A percentile compares a stretch with the other conserved stretches of the same genome.
phyloP scores from a whole-genome alignment of 805 yeast genomes.

The Pichia insulana region DNA sequence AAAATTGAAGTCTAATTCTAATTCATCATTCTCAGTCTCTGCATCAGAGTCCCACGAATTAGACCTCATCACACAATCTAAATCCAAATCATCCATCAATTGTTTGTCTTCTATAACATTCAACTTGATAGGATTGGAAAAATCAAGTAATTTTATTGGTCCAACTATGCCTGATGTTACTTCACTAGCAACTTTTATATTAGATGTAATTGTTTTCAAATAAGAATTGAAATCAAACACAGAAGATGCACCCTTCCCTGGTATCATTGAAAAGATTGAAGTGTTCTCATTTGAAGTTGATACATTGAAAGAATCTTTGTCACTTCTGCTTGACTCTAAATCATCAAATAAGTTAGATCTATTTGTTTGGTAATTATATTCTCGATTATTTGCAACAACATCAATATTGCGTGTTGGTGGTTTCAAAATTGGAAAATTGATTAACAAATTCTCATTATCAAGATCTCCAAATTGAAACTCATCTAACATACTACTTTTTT shows the following conservation, averaged over 20 bases:
- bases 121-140: constrained; percentile 5
- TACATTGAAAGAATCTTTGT: constrained; percentile 9
- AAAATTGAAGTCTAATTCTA: constrained; percentile 23
- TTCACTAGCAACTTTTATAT: constrained; percentile 4
- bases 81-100: constrained; percentile 8
- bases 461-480: constrained; percentile 24
- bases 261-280: constrained; percentile 4
- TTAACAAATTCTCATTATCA: constrained; percentile 5
- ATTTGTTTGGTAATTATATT: neutral
- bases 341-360: neutral
- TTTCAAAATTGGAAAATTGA: neutral
- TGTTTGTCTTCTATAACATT: constrained; percentile 5
- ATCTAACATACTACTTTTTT: constrained; percentile 5
- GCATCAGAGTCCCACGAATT: constrained; percentile 11
- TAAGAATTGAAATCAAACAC: constrained; percentile 24
- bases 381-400: neutral
- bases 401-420: constrained; percentile 3
- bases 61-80: constrained; percentile 15
- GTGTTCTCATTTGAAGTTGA: neutral
- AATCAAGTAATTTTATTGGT: constrained; percentile 9
- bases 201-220: constrained; percentile 18
- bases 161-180: constrained; percentile 8
- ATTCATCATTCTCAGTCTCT: constrained; percentile 8
- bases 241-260: neutral
- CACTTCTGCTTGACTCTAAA: neutral